phyloP scores from a whole-genome alignment of 306 rosid species.

The Psophocarpus tetragonolobus region DNA sequence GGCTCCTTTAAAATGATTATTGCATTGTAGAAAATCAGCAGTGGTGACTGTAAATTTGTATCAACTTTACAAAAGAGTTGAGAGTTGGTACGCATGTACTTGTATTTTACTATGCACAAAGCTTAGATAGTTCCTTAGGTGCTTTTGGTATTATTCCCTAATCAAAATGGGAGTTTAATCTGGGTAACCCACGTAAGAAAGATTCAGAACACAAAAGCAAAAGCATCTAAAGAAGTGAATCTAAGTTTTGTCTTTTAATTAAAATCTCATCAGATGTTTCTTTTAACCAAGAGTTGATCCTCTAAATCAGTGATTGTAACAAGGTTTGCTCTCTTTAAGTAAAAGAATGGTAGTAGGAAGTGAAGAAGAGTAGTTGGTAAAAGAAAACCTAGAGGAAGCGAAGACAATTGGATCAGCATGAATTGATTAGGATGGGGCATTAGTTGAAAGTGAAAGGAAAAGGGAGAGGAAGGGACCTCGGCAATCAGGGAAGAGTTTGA shows the following conservation, averaged over 20 bases:
- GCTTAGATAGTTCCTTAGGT: neutral
- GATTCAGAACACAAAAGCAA: neutral
- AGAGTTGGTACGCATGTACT: neutral
- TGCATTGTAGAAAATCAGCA: neutral
- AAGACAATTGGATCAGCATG: neutral
- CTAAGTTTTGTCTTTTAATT: neutral
- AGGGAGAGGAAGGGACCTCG: conserved; percentile 58
- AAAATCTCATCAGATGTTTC: neutral
- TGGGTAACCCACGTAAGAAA: neutral
- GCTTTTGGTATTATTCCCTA: neutral
- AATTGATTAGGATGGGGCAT: too few species aligned
- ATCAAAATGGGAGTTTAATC: neutral
- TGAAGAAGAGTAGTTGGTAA: neutral
- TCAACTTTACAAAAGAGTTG: neutral
- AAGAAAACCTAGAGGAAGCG: neutral
- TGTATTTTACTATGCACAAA: neutral
- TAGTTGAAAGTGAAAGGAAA: too few species aligned
- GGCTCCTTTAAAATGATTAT: neutral
- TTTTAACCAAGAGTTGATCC: neutral
- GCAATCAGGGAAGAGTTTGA: conserved; percentile 86
- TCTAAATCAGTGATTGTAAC: too few species aligned
- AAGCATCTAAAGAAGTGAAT: neutral
- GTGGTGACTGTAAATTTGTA: neutral
- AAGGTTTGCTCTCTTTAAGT: neutral
- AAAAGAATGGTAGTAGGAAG: neutral